A percentile compares a stretch with the other conserved stretches of the same genome.
Evolutionary conservation across 192 early-diverging fungal genomes (phyloP).

Genomic region (Backusella macrospora): DNA sequence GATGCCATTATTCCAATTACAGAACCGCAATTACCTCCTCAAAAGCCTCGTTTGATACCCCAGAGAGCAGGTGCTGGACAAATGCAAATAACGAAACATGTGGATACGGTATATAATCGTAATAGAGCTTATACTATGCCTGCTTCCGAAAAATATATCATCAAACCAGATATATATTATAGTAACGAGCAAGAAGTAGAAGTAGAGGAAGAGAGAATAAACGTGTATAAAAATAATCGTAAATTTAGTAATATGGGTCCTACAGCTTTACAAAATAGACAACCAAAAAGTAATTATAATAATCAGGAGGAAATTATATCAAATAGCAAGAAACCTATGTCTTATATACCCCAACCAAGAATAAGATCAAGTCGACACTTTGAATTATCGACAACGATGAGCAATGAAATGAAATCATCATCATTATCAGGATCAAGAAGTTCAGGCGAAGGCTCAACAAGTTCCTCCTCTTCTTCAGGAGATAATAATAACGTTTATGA

Average conservation of each 20-base stretch:
- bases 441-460: not conserved
- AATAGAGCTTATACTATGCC: not conserved
- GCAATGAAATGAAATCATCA: not conserved
- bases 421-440: not conserved
- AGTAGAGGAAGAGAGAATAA: too few species aligned
- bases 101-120: not conserved
- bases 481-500: not conserved
- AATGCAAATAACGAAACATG: not conserved
- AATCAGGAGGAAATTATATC: too few species aligned
- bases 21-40: not conserved
- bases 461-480: not conserved
- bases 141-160: not conserved
- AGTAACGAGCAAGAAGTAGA: not conserved
- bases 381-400: not conserved
- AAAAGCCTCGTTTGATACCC: not conserved
- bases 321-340: not conserved
- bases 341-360: constrained; percentile 1
- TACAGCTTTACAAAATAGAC: not conserved
- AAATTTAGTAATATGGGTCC: not conserved
- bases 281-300: not conserved
- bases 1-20: not conserved
- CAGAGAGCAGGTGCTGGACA: not conserved
- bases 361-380: not conserved
- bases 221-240: not conserved
- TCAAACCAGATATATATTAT: too few species aligned